Percentiles rank a stretch among this genome's conserved stretches.
Conservation (phyloP, 139 green algal genomes). For the Picochlorum sp. region DNA sequence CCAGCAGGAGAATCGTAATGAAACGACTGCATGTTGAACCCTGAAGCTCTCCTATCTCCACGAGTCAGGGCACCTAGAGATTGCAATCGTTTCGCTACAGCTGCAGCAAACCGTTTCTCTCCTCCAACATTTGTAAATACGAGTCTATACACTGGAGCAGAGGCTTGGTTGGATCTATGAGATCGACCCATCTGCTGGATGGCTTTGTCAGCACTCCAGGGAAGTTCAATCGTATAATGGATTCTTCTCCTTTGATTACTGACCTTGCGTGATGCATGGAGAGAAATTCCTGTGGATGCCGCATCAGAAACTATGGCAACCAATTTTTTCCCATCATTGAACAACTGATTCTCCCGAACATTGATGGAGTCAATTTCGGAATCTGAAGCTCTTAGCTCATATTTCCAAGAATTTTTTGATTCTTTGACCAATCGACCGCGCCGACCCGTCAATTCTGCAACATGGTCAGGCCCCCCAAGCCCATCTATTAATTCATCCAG, state of each 20-base stretch:
- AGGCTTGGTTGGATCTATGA: constrained; percentile 40
- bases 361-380: constrained; percentile 79
- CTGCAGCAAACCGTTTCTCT: constrained; percentile 77
- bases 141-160: constrained; percentile 54
- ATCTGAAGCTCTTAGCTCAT: constrained; percentile 55
- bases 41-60: constrained; percentile 71
- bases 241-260: constrained; percentile 49
- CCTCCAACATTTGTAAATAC: constrained; percentile 68
- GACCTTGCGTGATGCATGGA: constrained; percentile 7
- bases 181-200: constrained; percentile 82
- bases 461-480: constrained; percentile 54
- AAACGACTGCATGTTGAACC: constrained; percentile 52
- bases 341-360: constrained; percentile 51
- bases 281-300: constrained; percentile 62
- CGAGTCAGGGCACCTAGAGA: constrained; percentile 78
- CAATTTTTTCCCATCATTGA: constrained; percentile 76
- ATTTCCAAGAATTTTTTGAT: constrained; percentile 22
- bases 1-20: constrained; percentile 69
- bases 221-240: constrained; percentile 86
- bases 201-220: constrained; percentile 83
- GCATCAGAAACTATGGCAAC: constrained; percentile 90
- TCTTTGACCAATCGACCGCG: constrained; percentile 50
- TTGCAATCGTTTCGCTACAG: constrained; percentile 78
- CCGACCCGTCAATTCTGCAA: constrained; percentile 76
- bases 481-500: constrained; percentile 75